Conservation (phyloP, 768 basidiomycete species). For the Mycena polygramma region DNA sequence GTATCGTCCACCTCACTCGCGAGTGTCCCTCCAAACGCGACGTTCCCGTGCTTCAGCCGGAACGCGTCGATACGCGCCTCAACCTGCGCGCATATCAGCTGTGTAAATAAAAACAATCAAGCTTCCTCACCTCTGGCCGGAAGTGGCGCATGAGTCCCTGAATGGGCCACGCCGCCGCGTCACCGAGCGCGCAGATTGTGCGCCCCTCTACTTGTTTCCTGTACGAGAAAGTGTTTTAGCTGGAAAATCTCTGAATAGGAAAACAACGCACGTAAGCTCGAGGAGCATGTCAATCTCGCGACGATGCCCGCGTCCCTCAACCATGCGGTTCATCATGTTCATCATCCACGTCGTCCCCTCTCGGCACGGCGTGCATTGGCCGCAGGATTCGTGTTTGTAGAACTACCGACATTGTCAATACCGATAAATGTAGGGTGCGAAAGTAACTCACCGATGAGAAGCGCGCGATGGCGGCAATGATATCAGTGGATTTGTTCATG, state of each 20-base stretch:
- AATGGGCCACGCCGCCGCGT: conserved; percentile 98
- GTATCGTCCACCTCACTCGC: conserved; percentile 76
- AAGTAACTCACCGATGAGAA: conserved; percentile 75
- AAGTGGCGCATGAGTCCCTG: conserved; percentile 98
- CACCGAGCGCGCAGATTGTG: conserved; percentile 96
- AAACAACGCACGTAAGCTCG: conserved; percentile 83
- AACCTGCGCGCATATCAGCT: conserved; percentile 12
- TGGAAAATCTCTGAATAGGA: not conserved
- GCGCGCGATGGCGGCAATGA: conserved; percentile 93
- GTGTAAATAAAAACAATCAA: not conserved
- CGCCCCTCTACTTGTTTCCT: conserved; percentile 98
- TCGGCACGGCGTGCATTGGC: conserved; percentile 95
- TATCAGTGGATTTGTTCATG: conserved; percentile 98
- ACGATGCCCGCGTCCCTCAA: conserved; percentile 88
- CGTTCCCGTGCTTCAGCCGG: conserved; percentile 81
- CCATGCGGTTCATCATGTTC: conserved; percentile 99
- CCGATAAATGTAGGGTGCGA: not conserved
- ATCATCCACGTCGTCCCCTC: conserved; percentile 99
- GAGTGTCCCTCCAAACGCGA: conserved; percentile 89
- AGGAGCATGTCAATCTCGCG: conserved; percentile 99
- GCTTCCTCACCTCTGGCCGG: conserved; percentile 81
- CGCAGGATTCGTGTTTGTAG: conserved; percentile 99
- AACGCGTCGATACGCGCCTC: conserved; percentile 88
- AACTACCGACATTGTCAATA: conserved; percentile 61
- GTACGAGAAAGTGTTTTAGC: conserved; percentile 15